Base-by-base conservation (phyloP, 2,329 filamentous ascomycete species). In the Penicillium frequentans region DNA sequence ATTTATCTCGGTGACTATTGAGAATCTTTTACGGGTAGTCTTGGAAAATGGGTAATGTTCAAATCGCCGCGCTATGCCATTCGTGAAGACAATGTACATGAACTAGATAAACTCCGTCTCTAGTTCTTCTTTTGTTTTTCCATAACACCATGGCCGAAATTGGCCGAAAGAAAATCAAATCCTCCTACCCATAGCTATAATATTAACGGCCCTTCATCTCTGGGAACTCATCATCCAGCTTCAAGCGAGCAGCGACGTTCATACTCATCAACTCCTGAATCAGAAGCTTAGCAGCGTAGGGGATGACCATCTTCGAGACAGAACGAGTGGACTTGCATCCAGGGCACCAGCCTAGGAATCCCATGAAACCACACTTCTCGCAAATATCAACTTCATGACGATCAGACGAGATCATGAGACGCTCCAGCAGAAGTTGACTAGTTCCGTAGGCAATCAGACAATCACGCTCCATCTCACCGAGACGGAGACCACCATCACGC, bases 391-490 rank as follows among this genome's bases (percentile, higher is more conserved):
- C 90, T 64, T 90, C 83, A 62, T 95, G 91, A 11, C 89, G 91
- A 77, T 99, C 95, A 1, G 90, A 96, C 61, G 89, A 93, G 60
- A 96, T 84, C 96, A 99, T 99, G 58, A 99, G 81, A 37, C 95
- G 86, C 77, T 99, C 95, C 3, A 98, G 82, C 31, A 99, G 82
- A 35, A 99, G 82, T 75, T 99, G 95, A 53, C 88, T 92, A 9
- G 95, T 95, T 56, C 95, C 95, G 73, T 99, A 99, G 10, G 95
- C 95, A 66, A 99, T 98, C 61, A 99, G 75, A 77, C 95, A 99
- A 80, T 99, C 95, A 67, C 95, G 91, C 74, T 99, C 95, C 96
- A 99, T 99, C 79, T 99, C 95, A 71, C 96, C 95, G 46, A 99
- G 81, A 73, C 95, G 88, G 44, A 99, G 81, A 74, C 95, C 95